Base-by-base conservation (phyloP, 1,284 basidiomycete genomes). In the Rhizoctonia solani region DNA sequence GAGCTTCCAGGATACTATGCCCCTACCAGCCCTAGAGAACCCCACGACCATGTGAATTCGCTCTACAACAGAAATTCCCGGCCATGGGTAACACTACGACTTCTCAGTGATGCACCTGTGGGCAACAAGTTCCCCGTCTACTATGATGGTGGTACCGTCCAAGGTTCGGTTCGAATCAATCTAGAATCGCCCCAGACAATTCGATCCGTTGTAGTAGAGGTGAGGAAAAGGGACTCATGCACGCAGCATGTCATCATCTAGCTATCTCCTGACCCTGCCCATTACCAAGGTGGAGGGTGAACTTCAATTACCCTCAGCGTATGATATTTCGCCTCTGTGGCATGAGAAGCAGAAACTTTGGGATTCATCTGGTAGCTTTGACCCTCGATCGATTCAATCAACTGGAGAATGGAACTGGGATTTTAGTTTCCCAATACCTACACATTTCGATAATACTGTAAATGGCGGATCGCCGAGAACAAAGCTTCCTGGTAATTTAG, bases 141-240 rank as follows among this genome's bases (percentile, higher is more conserved):
- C 23, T 61, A 47, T 19, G 32, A 61, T 30, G 44, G 56, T 11
- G 44, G 56, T 37, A 49, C 56, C 14, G 56, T 61, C 14, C 44
- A 46, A 6, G 56, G 56, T 11, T 50, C 30, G 14, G 56, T 44
- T 5, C 46, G 37, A 9, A 32, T 61, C 32, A 32, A 16, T 21
- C 21, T 61, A 29, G 46, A 49, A 13, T 25, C 21, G 1, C 19
- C 44, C 5, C 56, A 61, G 27, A 61, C 56, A 3, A 49, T 61
- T 50, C 56, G 56, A n/a, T 61, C 56, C 3, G 44, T 61, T 9
- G 56, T 61, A 8, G 30, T 61, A 2, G 56, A 61, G 56, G 56
- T 61, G 19, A 39, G 56, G 1, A 6, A 23, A 37, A 19, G 25
- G 11, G 2, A 6, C 30, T 30, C 13, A 14, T 21, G 8, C 44